phyloP scores from a whole-genome alignment of 176 grass and related monocot species.

The Zoysia japonica region DNA sequence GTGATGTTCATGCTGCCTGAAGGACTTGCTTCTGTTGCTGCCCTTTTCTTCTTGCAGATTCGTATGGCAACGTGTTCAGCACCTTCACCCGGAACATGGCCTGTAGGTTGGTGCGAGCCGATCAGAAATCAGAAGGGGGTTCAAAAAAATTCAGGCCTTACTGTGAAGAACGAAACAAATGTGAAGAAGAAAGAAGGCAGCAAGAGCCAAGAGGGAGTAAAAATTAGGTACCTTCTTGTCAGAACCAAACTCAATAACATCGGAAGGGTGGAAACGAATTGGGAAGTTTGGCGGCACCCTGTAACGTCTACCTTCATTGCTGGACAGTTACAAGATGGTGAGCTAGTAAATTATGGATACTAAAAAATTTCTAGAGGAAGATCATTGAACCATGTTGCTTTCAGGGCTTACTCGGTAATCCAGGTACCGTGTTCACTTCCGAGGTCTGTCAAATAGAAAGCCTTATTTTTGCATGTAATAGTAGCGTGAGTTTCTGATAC shows the following conservation, averaged over 20 bases:
- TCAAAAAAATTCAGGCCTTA: background rate
- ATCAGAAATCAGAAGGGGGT: conserved; percentile 10
- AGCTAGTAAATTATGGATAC: conserved; percentile 7
- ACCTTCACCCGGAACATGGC: conserved; percentile 88
- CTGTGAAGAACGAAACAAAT: background rate
- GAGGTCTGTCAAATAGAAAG: conserved; percentile 81
- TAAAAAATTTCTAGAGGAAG: background rate
- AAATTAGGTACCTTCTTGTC: conserved; percentile 65
- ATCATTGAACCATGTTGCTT: conserved; percentile 14
- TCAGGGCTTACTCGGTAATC: conserved; percentile 74
- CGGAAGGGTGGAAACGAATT: conserved; percentile 67
- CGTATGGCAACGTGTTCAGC: conserved; percentile 60
- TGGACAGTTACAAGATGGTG: conserved; percentile 37
- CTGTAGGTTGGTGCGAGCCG: conserved; percentile 34
- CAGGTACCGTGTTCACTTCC: conserved; percentile 85
- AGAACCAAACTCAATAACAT: conserved; percentile 85
- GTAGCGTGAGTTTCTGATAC: conserved; percentile 76
- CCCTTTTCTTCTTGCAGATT: conserved; percentile 37
- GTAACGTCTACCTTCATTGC: conserved; percentile 78
- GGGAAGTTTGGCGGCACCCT: conserved; percentile 75
- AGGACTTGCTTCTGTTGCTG: conserved; percentile 37
- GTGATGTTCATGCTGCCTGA: conserved; percentile 78
- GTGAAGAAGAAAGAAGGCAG: background rate
- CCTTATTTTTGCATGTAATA: conserved; percentile 84
- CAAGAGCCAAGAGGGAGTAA: background rate